Evolutionary conservation across 1,284 basidiomycete genomes (phyloP), one percentile per base, ranked within the genome.

Genomic region (Albatrellus sp.): DNA sequence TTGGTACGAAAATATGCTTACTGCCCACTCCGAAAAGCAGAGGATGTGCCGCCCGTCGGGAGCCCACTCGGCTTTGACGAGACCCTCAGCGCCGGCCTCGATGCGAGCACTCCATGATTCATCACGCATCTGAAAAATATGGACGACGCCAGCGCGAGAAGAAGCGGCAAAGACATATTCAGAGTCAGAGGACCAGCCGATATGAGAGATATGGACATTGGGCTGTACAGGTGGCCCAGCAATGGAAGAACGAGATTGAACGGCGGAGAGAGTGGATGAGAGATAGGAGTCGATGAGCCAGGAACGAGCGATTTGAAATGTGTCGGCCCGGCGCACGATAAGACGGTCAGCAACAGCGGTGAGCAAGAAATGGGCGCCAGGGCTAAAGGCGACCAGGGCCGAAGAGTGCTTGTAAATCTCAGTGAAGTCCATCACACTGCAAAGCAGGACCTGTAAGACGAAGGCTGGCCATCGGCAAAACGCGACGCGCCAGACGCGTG

Each of bases 21-120:
- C 90, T 51, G 81, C 83, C 78, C 85, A 86, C 52, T 90, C 85
- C 3, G 86, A 88, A 61, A 89, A 91, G 52, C 85, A 90, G n/a
- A 91, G 61, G 2, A 92, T 67, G 13, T 77, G 77, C 36, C 86
- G 69, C 7, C 84, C 86, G 53, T 86, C 82, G 2, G 81, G 83
- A 0, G 83, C 84, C 89, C 89, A 93, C 57, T 90, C 86, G 12
- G 80, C 85, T 55, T 77, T 82, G 12, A 77, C 70, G 34, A 92
- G 72, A 10, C 89, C 89, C 66, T 91, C 90, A n/a, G 77, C 70
- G 8, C 89, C 87, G 3, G 79, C 70, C 53, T 86, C 81, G 52
- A 82, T 81, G 46, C 70, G 70, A 16, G 76, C 84, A 50, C 61
- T 71, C 77, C 86, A 88, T 17, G 71, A 63, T 54, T 88, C 85